These are phyloP conservation scores for Pulveroboletus frians DNA, from an alignment of 768 basidiomycete species.

Conservation along the genomic window DNA sequence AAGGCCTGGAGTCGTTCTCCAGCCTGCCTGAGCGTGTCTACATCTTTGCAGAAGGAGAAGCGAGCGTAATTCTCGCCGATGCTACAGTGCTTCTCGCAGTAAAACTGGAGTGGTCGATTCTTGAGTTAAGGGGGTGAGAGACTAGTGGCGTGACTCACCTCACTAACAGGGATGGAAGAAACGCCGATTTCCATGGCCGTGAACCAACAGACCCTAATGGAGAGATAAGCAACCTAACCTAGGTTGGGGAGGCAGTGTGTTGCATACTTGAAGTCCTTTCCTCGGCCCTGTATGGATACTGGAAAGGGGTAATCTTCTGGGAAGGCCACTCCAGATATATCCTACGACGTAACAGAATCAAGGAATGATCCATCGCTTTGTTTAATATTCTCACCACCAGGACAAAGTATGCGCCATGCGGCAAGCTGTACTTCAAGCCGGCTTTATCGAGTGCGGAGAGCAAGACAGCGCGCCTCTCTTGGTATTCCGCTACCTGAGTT, in stretches of 20 bases:
- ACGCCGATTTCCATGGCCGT: conserved; percentile 87
- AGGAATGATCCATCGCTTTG: not conserved
- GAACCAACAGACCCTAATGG: conserved; percentile 84
- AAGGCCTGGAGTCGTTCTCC: conserved; percentile 74
- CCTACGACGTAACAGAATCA: conserved; percentile 38
- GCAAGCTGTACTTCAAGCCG: conserved; percentile 80
- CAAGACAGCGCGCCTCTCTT: conserved; percentile 72
- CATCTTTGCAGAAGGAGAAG: conserved; percentile 96
- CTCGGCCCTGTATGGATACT: conserved; percentile 64
- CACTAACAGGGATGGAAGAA: conserved; percentile 91
- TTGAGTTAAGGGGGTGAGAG: not conserved
- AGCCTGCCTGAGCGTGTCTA: conserved; percentile 77
- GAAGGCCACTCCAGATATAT: conserved; percentile 70
- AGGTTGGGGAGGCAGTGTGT: not conserved
- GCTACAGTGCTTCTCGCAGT: conserved; percentile 77
- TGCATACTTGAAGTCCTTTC: conserved; percentile 77
- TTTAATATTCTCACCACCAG: conserved; percentile 55
- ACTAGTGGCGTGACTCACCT: conserved; percentile 47
- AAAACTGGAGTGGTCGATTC: conserved; percentile 56
- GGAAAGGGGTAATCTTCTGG: conserved; percentile 87
- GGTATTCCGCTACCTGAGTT: conserved; percentile 70
- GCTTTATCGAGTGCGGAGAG: conserved; percentile 74
- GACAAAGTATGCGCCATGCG: conserved; percentile 89
- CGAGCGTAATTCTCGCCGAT: conserved; percentile 86
- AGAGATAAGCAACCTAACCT: conserved; percentile 9